Base-by-base conservation (phyloP, 1,284 basidiomycete genomes). In the Melanopsichium pennsylvanicum region DNA sequence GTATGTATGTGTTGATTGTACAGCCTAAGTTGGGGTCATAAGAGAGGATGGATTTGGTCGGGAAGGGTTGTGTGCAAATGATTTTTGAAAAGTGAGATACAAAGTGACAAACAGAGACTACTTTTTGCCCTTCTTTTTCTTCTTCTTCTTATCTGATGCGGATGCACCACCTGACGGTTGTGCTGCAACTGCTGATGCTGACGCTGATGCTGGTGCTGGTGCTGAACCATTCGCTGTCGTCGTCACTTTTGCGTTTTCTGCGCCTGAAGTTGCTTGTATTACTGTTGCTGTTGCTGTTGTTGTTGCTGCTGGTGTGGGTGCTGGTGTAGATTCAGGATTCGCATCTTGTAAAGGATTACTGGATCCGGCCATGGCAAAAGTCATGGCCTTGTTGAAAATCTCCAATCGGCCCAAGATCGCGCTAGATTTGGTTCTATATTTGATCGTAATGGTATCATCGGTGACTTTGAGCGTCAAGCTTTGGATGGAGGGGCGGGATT, bases 401-500 rank as follows among this genome's bases (percentile, higher is more conserved):
- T 97, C 93, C 83, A 97, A 95, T 69, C 93, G 89, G 84, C 95
- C 94, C 68, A 97, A 87, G 83, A 92, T 93, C 79, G 94, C 89
- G 38, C 91, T 91, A 1, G 92, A 94, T 73, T 89, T 88, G 1
- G 93, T 94, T 81, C 93, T 92, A 85, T 93, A 97, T 82, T 93
- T 95, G 78, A 96, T 84, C 18, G 64, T 69, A 27, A 59, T 76
- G 21, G 46, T 45, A 33, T 76, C 72, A 46, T 76, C 59, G n/a
- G 74, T 76, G 21, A 76, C 74, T 45, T 76, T 76, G 52, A 76
- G 64, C 18, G 63, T 69, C 11, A 76, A 50, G 45, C 70, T 72
- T 42, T 60, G 57, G 12, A 48, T 54, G 4, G 66, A 51, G 1
- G 74, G 66, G 16, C 63, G 61, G 2, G 70, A 60, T 35, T 76